A percentile compares a stretch with the other conserved stretches of the same genome.
These are phyloP conservation scores for Boletus smithii DNA, from an alignment of 1,284 basidiomycete genomes.

Conservation along the genomic window DNA sequence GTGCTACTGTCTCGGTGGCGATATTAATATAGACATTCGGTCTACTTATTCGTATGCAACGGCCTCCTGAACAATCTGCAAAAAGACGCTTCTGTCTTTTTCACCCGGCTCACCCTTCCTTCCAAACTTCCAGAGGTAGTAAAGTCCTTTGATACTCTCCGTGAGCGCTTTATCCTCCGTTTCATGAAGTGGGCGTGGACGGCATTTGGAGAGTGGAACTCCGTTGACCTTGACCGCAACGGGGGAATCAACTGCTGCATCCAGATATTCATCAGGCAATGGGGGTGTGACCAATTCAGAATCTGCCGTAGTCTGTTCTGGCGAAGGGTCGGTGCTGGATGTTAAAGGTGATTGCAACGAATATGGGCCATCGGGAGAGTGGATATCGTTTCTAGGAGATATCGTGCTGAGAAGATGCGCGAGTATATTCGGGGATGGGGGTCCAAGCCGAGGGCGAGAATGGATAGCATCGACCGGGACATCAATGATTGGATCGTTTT, in stretches of 20 bases:
- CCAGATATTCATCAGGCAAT: conserved; percentile 8
- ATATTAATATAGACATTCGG: conserved; percentile 1
- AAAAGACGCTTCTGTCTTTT: conserved; percentile 20
- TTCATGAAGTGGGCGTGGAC: background rate
- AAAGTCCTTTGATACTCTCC: conserved; percentile 35
- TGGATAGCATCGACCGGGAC: conserved; percentile 22
- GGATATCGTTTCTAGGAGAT: conserved; percentile 25
- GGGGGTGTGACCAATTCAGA: conserved; percentile 30
- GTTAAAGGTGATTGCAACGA: conserved; percentile 9
- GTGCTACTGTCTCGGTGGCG: background rate
- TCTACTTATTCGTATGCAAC: conserved; percentile 18
- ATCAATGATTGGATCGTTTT: conserved; percentile 14
- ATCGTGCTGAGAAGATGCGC: conserved; percentile 26
- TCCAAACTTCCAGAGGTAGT: conserved; percentile 31
- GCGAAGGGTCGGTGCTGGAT: conserved; percentile 10
- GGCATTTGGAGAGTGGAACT: conserved; percentile 5
- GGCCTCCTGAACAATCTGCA: conserved; percentile 30
- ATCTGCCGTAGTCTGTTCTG: conserved; percentile 19
- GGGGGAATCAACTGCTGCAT: conserved; percentile 17
- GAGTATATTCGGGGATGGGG: conserved; percentile 28
- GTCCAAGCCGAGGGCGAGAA: conserved; percentile 11
- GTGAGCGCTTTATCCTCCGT: conserved; percentile 20
- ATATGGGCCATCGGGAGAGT: conserved; percentile 10
- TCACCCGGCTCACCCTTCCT: conserved; percentile 15
- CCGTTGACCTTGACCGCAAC: conserved; percentile 15